Conservation (phyloP, 306 rosid species). For the Trichosanthes truncata region DNA sequence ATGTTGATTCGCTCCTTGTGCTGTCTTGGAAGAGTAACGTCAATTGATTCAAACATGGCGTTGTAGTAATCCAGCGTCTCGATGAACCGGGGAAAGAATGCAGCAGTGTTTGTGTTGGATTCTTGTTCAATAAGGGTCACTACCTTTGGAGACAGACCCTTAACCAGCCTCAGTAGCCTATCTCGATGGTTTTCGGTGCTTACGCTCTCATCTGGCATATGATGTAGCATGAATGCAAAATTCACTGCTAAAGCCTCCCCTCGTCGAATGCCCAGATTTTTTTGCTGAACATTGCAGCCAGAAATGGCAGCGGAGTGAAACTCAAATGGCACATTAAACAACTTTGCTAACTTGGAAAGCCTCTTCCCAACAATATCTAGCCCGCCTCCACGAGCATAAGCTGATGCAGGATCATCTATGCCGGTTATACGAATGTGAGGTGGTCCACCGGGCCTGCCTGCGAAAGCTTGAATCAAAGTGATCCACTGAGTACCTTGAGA, state of each 20-base stretch:
- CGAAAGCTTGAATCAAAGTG: conserved; percentile 90
- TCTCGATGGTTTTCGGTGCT: conserved; percentile 81
- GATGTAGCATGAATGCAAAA: conserved; percentile 87
- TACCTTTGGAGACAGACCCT: conserved; percentile 80
- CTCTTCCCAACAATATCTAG: conserved; percentile 61
- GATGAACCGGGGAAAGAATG: conserved; percentile 67
- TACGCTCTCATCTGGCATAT: conserved; percentile 94
- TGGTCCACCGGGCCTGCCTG: conserved; percentile 96
- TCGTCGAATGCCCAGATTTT: conserved; percentile 42
- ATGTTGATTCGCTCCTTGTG: conserved; percentile 76
- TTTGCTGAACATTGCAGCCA: conserved; percentile 58
- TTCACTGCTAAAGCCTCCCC: conserved; percentile 85
- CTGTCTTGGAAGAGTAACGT: conserved; percentile 62
- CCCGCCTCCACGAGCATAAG: conserved; percentile 94
- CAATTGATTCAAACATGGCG: conserved; percentile 92
- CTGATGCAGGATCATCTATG: conserved; percentile 66
- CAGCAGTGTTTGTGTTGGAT: conserved; percentile 75
- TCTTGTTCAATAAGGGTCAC: conserved; percentile 99
- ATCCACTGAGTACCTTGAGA: conserved; percentile 94
- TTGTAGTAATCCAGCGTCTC: conserved; percentile 71
- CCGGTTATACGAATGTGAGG: conserved; percentile 95
- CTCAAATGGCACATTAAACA: conserved; percentile 71
- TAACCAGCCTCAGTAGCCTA: conserved; percentile 62
- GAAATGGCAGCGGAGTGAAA: conserved; percentile 67
- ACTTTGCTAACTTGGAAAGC: conserved; percentile 61